Evolutionary conservation across 495 filamentous ascomycete species (phyloP).

Genomic region (Chlorociboria aeruginascens): DNA sequence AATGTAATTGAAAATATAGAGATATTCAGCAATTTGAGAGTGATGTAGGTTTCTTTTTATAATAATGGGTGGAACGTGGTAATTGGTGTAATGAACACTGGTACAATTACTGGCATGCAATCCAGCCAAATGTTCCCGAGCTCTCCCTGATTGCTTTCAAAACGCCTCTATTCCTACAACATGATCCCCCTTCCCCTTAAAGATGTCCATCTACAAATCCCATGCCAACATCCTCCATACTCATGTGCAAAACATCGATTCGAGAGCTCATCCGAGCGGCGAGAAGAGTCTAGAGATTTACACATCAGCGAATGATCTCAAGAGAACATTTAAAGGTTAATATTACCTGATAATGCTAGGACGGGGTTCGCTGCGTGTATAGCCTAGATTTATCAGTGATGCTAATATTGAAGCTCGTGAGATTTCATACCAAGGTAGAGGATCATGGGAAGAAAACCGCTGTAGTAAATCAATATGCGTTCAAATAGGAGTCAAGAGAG

Average conservation of each 20-base stretch:
- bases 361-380: slow-evolving; percentile 83
- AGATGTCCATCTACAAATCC: neutral
- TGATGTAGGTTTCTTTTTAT: no score
- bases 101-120: slow-evolving; percentile 9
- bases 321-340: neutral
- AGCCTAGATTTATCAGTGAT: slow-evolving; percentile 46
- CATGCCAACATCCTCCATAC: neutral
- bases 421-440: slow-evolving; percentile 79
- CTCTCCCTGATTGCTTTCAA: neutral
- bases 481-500: slow-evolving; percentile 71
- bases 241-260: neutral
- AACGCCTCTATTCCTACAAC: slow-evolving; percentile 13
- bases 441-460: slow-evolving; percentile 93
- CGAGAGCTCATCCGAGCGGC: slow-evolving; percentile 43
- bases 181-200: neutral
- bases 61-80: slow-evolving; percentile 8
- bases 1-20: neutral
- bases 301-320: slow-evolving; percentile 3
- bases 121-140: neutral
- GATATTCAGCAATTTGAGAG: neutral
- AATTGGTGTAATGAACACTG: slow-evolving; percentile 3
- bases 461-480: slow-evolving; percentile 45
- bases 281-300: slow-evolving; percentile 48
- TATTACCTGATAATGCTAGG: slow-evolving; percentile 84
- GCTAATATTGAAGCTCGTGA: neutral